Evolutionary conservation across 2,329 filamentous ascomycete species (phyloP), one percentile per base, ranked within the genome.

Genomic region (Verticillium nubilum): DNA sequence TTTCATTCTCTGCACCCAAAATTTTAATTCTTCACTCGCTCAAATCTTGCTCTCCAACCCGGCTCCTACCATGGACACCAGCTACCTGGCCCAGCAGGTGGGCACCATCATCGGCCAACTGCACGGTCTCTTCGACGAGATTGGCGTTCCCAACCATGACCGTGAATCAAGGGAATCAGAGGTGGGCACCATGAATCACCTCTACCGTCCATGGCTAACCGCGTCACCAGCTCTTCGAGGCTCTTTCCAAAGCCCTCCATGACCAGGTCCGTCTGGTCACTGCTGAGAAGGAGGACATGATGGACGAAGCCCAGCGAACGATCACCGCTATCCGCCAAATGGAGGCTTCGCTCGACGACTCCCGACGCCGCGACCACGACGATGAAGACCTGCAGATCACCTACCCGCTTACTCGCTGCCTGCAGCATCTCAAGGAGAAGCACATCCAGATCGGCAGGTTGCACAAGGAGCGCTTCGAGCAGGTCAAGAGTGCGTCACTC

Each of bases 51-150:
- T n/a, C 19, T 52, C 42, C 35, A 19, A 52, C 60, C 27, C 50
- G n/a, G 52, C 27, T 54, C 42, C 55, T 61, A 47, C 59, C 68
- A 96, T 97, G 87, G 93, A 97, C 77, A 92, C 93, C 61, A 91
- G 90, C 73, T 96, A 96, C 75, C 82, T 98, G 72, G 90, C 92
- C 68, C 92, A 96, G 74, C 95, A 98, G 85, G 91, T 99, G 77
- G 95, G 92, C 67, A 92, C 86, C 69, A 97, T 97, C 71, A 92
- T 98, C 72, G 86, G 86, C 74, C 92, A 97, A 76, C 84, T 99
- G 62, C 94, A 98, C 76, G 90, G 90, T 65, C 85, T 98, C 60
- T 99, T 97, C 70, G 95, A 99, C 74, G 94, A 99, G 72, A 99
- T 99, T 70, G 95, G 95, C 61, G 90, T 99, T n/a, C 86, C 94